phyloP scores from a whole-genome alignment of 2,329 filamentous ascomycete genomes.

The Pleoardoris graminearum region DNA sequence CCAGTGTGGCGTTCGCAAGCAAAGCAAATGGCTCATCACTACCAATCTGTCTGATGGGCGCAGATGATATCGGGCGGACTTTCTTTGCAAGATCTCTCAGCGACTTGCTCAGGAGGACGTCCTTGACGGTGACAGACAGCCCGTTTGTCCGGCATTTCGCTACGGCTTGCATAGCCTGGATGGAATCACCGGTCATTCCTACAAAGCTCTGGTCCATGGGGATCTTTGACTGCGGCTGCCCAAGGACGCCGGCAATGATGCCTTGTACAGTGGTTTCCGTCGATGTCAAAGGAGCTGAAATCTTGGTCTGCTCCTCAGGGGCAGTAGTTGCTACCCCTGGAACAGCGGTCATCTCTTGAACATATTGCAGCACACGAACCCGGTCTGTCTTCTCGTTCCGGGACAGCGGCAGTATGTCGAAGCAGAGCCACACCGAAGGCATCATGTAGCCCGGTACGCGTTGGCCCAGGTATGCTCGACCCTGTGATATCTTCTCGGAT shows the following conservation, averaged over 20 bases:
- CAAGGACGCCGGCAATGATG: not conserved
- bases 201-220: not conserved
- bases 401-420: slow-evolving; percentile 47
- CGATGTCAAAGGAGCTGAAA: not conserved
- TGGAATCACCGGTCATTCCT: not conserved
- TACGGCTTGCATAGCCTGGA: not conserved
- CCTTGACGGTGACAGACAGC: no score
- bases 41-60: no score
- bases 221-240: not conserved
- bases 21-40: no score
- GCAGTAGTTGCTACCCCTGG: not conserved
- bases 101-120: no score
- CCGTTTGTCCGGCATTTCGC: no score
- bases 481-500: not conserved
- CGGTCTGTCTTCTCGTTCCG: slow-evolving; percentile 51
- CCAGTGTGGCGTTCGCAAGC: no score
- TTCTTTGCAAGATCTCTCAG: no score
- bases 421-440: slow-evolving; percentile 48
- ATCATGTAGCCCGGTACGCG: slow-evolving; percentile 49
- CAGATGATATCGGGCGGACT: no score
- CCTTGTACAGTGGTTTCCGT: not conserved
- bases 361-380: slow-evolving; percentile 14
- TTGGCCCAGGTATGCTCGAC: not conserved
- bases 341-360: not conserved
- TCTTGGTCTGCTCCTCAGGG: not conserved